phyloP scores from a whole-genome alignment of 179 eudicot genomes.

The Nepenthes alata region DNA sequence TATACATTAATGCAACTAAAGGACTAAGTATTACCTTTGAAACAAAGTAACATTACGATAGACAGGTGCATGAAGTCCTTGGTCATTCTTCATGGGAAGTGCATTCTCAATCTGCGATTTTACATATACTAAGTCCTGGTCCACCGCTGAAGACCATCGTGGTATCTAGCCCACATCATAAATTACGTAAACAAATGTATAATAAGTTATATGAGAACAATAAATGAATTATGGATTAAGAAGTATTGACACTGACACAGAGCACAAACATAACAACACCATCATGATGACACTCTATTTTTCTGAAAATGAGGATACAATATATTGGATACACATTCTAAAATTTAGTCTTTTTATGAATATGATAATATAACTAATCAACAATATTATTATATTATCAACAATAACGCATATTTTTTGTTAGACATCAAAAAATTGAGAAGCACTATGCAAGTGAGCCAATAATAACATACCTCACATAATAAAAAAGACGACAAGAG shows the following conservation, averaged over 20 bases:
- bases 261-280: too few relatives aligned
- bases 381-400: too few relatives aligned
- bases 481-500: too few relatives aligned
- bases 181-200: neutral
- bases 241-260: neutral
- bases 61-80: slow-evolving; percentile 41
- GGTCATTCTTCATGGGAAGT: slow-evolving; percentile 15
- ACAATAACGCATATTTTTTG: too few relatives aligned
- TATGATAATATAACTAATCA: too few relatives aligned
- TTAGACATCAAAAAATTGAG: too few relatives aligned
- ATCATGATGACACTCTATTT: too few relatives aligned
- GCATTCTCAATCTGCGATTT: slow-evolving; percentile 46
- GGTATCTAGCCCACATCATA: slow-evolving; percentile 30
- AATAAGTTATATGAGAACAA: neutral
- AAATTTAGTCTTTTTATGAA: too few relatives aligned
- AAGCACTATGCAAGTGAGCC: too few relatives aligned
- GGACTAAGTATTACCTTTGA: slow-evolving; percentile 27
- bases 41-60: slow-evolving; percentile 61
- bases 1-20: neutral
- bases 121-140: slow-evolving; percentile 36
- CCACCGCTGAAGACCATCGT: slow-evolving; percentile 44
- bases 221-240: neutral
- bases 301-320: too few relatives aligned
- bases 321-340: too few relatives aligned
- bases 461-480: too few relatives aligned